Evolutionary conservation across 2,329 filamentous ascomycete species (phyloP), one percentile per base, ranked within the genome.

Genomic region (Huntiella moniliformis): DNA sequence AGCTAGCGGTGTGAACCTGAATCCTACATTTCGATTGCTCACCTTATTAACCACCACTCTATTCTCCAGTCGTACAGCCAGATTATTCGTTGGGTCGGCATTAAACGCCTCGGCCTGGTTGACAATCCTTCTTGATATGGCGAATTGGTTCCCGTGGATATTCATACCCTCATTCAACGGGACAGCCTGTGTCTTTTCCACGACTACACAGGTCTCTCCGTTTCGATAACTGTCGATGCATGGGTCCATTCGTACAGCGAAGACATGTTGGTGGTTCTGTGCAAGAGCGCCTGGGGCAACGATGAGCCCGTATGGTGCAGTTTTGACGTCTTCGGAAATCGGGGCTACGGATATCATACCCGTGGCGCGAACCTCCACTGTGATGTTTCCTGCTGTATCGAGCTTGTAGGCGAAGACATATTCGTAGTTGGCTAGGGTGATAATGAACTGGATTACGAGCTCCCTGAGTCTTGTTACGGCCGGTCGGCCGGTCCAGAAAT

Each of bases 201-300:
- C 56, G 0, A 62, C 57, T 4, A 77, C 58, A 0, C 66, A 67
- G 51, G 76, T 78, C 2, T 63, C 57, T 54, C 54, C 68, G 53
- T 16, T 67, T 61, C 51, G 51, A 50, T 53, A 63, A 18, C 52
- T 57, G 51, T 79, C 75, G 35, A 80, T 67, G 6, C 71, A 71
- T 0, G 77, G 76, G 52, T 83, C 77, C 42, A 82, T 71, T 1
- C 78, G 67, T 37, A 75, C 59, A 17, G 65, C 69, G 56, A 83
- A 82, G 38, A 82, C 66, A 59, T 83, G 79, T 56, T 83, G 79
- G 52, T 83, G 78, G 56, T 80, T 76, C 50, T 75, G 74, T 0
- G 78, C 79, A 1, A 82, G 60, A 0, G 77, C 71, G 0, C 78
- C 78, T 0, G 73, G 70, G 0, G 67, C 65, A 2, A 84, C 77